Percentiles rank a stretch among this genome's conserved stretches.
phyloP scores from a whole-genome alignment of 2,329 filamentous ascomycete species.

The Cordyceps cicadae region DNA sequence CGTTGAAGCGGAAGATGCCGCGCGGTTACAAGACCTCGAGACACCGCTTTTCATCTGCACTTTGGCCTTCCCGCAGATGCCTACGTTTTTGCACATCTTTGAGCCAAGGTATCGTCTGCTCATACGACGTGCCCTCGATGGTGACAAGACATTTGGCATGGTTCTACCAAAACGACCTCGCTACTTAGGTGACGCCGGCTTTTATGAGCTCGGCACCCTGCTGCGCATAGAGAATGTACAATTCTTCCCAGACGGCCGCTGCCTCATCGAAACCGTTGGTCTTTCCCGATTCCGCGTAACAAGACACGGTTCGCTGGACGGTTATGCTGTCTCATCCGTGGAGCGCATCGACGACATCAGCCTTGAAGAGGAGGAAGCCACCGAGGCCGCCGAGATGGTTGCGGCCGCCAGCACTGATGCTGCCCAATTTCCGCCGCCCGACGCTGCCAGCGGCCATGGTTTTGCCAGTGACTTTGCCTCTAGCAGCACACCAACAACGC shows the following conservation, averaged over 20 bases:
- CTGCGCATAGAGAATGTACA: slow-evolving; percentile 68
- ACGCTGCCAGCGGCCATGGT: not conserved
- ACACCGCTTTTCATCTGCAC: slow-evolving; percentile 76
- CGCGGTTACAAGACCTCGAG: slow-evolving; percentile 47
- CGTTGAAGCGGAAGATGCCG: slow-evolving; percentile 48
- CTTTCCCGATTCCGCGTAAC: slow-evolving; percentile 68
- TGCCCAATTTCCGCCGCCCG: not conserved
- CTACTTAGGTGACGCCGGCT: slow-evolving; percentile 32
- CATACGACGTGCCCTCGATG: slow-evolving; percentile 69
- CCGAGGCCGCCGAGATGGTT: slow-evolving; percentile 57
- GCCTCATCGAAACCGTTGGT: slow-evolving; percentile 70
- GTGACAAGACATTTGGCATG: slow-evolving; percentile 76
- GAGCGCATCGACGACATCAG: slow-evolving; percentile 77
- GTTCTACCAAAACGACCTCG: slow-evolving; percentile 56
- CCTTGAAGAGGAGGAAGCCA: slow-evolving; percentile 67
- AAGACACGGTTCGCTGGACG: slow-evolving; percentile 58
- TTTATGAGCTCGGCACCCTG: slow-evolving; percentile 69
- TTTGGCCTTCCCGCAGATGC: slow-evolving; percentile 72
- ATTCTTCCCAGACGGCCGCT: slow-evolving; percentile 69
- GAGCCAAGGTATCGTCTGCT: slow-evolving; percentile 88
- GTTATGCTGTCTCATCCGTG: slow-evolving; percentile 67
- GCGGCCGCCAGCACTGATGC: slow-evolving; percentile 9
- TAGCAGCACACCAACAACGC: not conserved
- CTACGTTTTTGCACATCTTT: slow-evolving; percentile 83
- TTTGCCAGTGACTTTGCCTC: not conserved